phyloP scores from a whole-genome alignment of 331 rosid genomes.

The Stylosanthes scabra region DNA sequence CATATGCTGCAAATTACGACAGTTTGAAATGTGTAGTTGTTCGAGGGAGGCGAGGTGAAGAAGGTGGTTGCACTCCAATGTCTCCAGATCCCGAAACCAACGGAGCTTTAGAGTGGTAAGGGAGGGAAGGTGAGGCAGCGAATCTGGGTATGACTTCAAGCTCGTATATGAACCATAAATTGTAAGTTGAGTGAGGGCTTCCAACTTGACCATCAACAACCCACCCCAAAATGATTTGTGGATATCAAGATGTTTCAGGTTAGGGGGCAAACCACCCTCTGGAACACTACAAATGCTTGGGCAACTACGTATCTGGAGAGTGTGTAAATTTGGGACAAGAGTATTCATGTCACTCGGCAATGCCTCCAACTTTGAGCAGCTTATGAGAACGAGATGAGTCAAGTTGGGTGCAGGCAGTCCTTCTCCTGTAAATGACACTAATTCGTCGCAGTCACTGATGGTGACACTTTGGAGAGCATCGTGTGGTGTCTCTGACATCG shows the following conservation, averaged over 20 bases:
- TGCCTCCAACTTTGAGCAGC: constrained; percentile 2
- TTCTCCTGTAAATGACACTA: not conserved
- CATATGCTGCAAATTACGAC: not conserved
- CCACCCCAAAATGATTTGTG: not conserved
- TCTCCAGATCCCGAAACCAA: not conserved
- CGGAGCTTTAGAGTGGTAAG: accelerated
- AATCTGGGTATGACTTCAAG: constrained; percentile 11
- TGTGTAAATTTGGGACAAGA: not conserved
- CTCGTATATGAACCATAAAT: accelerated
- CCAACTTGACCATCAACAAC: not conserved
- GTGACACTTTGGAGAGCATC: not conserved
- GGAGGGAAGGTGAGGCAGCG: constrained; percentile 20
- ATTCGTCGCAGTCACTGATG: not conserved
- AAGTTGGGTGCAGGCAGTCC: not conserved
- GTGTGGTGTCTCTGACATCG: not conserved
- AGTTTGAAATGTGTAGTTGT: accelerated
- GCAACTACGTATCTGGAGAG: not conserved
- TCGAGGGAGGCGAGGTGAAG: constrained; percentile 21
- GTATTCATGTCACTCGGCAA: not conserved
- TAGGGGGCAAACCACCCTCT: constrained; percentile 17
- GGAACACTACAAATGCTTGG: constrained; percentile 10
- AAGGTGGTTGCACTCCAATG: constrained; percentile 24
- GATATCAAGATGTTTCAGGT: not conserved
- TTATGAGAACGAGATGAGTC: not conserved
- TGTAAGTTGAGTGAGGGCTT: not conserved